Percentiles rank a stretch among this genome's conserved stretches.
Conservation (phyloP, 2,329 filamentous ascomycete species). For the Aureobasidium sp. region DNA sequence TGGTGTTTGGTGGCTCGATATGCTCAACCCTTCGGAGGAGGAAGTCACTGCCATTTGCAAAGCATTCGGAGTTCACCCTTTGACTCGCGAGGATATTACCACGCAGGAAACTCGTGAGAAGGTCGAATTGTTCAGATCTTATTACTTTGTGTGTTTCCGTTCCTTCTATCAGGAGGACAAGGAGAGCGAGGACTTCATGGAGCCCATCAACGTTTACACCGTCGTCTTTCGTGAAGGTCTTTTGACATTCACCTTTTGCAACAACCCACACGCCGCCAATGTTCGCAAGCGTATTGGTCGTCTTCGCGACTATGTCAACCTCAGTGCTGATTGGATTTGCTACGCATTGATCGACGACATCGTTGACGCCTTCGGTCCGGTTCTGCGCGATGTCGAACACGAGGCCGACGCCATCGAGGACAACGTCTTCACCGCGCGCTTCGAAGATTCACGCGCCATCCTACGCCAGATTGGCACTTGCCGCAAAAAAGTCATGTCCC, state of each 20-base stretch:
- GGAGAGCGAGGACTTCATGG: conserved; percentile 72
- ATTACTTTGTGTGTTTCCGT: conserved; percentile 97
- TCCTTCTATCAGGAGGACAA: conserved; percentile 83
- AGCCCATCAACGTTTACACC: conserved; percentile 94
- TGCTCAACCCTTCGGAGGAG: conserved; percentile 81
- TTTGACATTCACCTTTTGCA: conserved; percentile 86
- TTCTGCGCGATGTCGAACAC: conserved; percentile 77
- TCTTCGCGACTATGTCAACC: conserved; percentile 86
- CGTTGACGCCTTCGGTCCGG: conserved; percentile 87
- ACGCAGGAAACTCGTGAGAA: conserved; percentile 96
- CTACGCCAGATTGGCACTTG: conserved; percentile 81
- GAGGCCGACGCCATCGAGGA: conserved; percentile 94
- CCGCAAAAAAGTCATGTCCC: conserved; percentile 88
- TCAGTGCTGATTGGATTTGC: conserved; percentile 98
- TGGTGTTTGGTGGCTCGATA: conserved; percentile 98
- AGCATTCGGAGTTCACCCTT: conserved; percentile 88
- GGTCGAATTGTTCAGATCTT: conserved; percentile 93
- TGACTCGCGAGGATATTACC: conserved; percentile 93
- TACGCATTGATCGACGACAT: conserved; percentile 98
- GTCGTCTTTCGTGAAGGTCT: conserved; percentile 94
- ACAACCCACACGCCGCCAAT: conserved; percentile 78
- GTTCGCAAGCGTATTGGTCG: conserved; percentile 88
- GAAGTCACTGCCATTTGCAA: conserved; percentile 84
- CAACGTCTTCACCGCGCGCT: conserved; percentile 83
- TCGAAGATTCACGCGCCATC: conserved; percentile 82